phyloP scores from a whole-genome alignment of 441 rosid species.

The California macrophylla region DNA sequence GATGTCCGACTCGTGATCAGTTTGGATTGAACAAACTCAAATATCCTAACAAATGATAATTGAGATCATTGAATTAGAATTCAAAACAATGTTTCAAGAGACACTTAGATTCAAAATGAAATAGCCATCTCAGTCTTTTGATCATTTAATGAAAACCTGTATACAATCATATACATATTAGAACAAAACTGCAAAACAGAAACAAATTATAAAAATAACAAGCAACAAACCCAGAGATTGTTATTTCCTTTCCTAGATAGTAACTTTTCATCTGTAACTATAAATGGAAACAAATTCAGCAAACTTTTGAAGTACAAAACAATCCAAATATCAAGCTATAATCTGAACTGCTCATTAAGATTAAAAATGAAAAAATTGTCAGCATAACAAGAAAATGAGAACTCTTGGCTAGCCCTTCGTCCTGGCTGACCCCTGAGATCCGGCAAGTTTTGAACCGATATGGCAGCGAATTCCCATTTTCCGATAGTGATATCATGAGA shows the following conservation, averaged over 20 bases:
- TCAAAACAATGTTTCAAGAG: too few relatives aligned
- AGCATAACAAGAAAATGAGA: background rate
- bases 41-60: too few relatives aligned
- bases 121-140: too few relatives aligned
- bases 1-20: too few relatives aligned
- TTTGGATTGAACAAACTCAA: too few relatives aligned
- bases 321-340: background rate
- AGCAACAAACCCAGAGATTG: background rate
- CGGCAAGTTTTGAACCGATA: background rate
- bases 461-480: background rate
- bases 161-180: too few relatives aligned
- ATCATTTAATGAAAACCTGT: too few relatives aligned
- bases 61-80: too few relatives aligned
- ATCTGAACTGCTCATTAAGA: background rate
- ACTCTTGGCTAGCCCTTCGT: background rate
- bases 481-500: background rate
- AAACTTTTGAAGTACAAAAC: background rate
- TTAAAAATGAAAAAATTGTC: background rate
- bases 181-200: background rate
- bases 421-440: background rate
- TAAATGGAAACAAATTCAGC: background rate
- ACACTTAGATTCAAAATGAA: too few relatives aligned
- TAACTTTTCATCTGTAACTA: background rate
- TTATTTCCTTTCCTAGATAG: background rate
- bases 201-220: too few relatives aligned